phyloP scores from a whole-genome alignment of 345 rosid genomes.

The Combretum micranthum region DNA sequence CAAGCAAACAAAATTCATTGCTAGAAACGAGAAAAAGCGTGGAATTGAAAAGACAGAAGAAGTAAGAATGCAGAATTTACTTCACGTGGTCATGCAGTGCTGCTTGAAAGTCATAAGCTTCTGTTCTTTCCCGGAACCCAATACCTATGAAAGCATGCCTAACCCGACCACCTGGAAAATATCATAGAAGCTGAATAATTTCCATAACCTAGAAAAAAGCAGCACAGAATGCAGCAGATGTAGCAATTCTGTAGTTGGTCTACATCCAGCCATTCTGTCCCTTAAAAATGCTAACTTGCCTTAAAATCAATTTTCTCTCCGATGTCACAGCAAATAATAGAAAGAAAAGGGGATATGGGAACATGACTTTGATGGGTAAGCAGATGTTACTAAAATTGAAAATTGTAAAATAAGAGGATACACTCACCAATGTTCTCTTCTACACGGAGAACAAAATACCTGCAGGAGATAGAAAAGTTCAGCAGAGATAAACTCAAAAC shows the following conservation, averaged over 20 bases:
- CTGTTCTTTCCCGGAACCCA: constrained; percentile 96
- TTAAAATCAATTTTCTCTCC: too few relatives aligned
- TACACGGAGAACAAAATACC: constrained; percentile 97
- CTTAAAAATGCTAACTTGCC: not conserved
- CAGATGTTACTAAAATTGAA: too few relatives aligned
- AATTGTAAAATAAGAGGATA: not conserved
- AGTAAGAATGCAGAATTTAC: constrained; percentile 27
- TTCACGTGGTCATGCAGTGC: constrained; percentile 96
- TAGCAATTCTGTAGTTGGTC: not conserved
- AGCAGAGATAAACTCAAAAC: too few relatives aligned
- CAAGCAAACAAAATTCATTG: not conserved
- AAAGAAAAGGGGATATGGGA: too few relatives aligned
- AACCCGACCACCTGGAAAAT: constrained; percentile 71
- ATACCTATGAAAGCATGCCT: constrained; percentile 96
- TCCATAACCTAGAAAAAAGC: not conserved
- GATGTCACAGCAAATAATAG: too few relatives aligned
- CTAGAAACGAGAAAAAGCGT: not conserved
- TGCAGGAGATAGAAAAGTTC: constrained; percentile 34
- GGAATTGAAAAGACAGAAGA: not conserved
- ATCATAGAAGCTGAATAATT: constrained; percentile 10
- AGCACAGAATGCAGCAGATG: not conserved
- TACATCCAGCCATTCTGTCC: not conserved
- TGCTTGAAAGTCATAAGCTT: constrained; percentile 98
- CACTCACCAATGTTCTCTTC: constrained; percentile 92
- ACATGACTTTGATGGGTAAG: too few relatives aligned